Conservation (phyloP, 108 stramenopile species). For the Skeletonema menzelii region DNA sequence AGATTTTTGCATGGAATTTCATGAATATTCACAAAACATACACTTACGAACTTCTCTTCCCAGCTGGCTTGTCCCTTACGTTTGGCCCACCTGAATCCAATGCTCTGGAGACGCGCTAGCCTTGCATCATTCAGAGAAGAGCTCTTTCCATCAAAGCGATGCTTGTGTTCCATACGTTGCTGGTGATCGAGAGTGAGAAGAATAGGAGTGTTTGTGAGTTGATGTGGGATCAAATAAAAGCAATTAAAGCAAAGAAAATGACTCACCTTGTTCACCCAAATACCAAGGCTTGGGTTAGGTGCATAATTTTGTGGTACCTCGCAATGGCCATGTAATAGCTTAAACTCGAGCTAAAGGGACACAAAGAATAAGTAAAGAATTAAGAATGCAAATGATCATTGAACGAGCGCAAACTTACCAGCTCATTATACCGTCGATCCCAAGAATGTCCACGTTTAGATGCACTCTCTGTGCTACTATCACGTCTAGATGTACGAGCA, state of each 20-base stretch:
- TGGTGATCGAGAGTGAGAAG: constrained; percentile 3
- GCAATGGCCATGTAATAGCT: constrained; percentile 57
- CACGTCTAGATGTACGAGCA: neutral
- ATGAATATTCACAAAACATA: neutral
- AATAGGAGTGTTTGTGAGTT: neutral
- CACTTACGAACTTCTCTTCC: constrained; percentile 51
- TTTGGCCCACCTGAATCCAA: constrained; percentile 52
- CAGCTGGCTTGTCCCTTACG: constrained; percentile 51
- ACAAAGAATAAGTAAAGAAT: neutral
- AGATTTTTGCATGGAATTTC: neutral
- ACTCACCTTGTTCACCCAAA: constrained; percentile 66
- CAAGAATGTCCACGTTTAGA: neutral
- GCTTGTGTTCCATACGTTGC: constrained; percentile 55
- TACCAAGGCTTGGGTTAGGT: constrained; percentile 69
- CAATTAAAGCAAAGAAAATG: neutral
- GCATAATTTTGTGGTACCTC: constrained; percentile 77
- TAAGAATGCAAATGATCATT: neutral
- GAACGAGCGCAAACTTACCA: constrained; percentile 1
- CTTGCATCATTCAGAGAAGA: constrained; percentile 38
- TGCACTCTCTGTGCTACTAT: neutral
- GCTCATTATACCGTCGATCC: neutral
- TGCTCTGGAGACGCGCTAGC: constrained; percentile 21
- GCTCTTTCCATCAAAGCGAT: constrained; percentile 38
- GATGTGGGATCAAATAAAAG: neutral
- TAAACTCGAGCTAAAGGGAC: constrained; percentile 8